phyloP scores from a whole-genome alignment of 139 green algal genomes.

The Micractinium sp. region DNA sequence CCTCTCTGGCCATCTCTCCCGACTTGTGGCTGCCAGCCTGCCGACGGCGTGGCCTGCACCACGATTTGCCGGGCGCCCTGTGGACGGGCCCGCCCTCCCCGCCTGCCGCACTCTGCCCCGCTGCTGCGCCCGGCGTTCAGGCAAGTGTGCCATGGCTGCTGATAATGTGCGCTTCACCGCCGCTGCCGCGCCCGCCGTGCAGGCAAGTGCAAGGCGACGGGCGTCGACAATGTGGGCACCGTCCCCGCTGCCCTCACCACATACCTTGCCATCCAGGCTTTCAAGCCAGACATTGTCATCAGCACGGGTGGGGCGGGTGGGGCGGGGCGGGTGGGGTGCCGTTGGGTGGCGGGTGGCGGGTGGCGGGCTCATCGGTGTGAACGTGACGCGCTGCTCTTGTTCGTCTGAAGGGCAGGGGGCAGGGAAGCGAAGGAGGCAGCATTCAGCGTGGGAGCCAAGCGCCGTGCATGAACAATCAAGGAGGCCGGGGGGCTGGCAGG shows the following conservation, averaged over 20 bases:
- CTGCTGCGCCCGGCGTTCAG: too few species aligned
- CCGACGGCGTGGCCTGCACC: not conserved
- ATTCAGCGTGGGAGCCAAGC: too few species aligned
- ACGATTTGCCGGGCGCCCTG: not conserved
- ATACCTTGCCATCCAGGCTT: slow-evolving; percentile 83
- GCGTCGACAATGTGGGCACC: slow-evolving; percentile 92
- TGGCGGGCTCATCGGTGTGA: too few species aligned
- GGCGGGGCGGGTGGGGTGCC: not conserved
- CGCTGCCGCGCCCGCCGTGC: not conserved
- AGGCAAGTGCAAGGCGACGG: slow-evolving; percentile 65
- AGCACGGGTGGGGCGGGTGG: slow-evolving; percentile 47
- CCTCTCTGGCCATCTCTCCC: too few species aligned
- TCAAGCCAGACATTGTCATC: slow-evolving; percentile 93
- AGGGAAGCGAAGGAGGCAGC: too few species aligned
- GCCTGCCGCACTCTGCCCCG: not conserved
- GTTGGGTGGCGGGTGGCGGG: not conserved
- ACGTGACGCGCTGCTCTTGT: too few species aligned
- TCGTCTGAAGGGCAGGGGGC: not conserved
- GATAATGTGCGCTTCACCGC: too few species aligned
- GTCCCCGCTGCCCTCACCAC: slow-evolving; percentile 84
- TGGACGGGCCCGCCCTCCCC: not conserved
- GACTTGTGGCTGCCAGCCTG: too few species aligned
- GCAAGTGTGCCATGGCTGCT: too few species aligned
- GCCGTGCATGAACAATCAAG: too few species aligned
- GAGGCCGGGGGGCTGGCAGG: not conserved